These are phyloP conservation scores for Aspergillus luchuensis DNA, from an alignment of 2,329 filamentous ascomycete species.

Conservation along the genomic window DNA sequence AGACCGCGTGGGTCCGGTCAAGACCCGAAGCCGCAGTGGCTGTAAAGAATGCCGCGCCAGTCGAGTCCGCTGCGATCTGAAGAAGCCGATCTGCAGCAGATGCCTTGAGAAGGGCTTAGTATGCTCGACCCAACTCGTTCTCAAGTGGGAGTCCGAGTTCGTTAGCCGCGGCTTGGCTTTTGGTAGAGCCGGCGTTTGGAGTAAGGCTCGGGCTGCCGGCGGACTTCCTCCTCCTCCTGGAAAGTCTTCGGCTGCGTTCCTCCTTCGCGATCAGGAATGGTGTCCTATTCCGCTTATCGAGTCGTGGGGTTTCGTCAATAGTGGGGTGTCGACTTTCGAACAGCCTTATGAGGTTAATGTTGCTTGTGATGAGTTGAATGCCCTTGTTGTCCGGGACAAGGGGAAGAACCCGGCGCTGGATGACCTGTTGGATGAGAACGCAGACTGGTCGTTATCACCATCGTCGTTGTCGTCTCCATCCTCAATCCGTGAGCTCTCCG, in stretches of 20 bases:
- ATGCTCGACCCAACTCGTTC: constrained; percentile 40
- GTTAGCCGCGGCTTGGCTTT: constrained; percentile 45
- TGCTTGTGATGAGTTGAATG: constrained; percentile 25
- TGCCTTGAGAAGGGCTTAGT: constrained; percentile 39
- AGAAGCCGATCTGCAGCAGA: constrained; percentile 41
- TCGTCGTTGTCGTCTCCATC: too few relatives aligned
- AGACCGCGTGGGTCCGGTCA: constrained; percentile 39
- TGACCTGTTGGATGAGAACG: background rate
- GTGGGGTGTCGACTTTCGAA: constrained; percentile 31
- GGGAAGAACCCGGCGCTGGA: background rate
- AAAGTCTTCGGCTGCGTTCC: constrained; percentile 20
- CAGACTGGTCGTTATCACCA: constrained; percentile 3
- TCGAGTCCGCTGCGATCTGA: constrained; percentile 45
- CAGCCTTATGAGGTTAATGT: constrained; percentile 30
- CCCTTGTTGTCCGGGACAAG: constrained; percentile 15
- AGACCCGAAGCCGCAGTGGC: constrained; percentile 44
- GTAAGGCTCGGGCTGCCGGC: constrained; percentile 29
- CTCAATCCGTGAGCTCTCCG: background rate
- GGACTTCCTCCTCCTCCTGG: constrained; percentile 12
- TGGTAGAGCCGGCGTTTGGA: constrained; percentile 47
- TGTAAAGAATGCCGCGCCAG: constrained; percentile 45
- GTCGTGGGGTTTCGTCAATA: constrained; percentile 39
- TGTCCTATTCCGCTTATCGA: constrained; percentile 30
- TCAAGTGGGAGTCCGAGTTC: constrained; percentile 47
- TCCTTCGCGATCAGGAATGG: constrained; percentile 30